These are phyloP conservation scores for Sungouiozyma ichnusensis DNA, from an alignment of 805 yeast species.

Conservation along the genomic window DNA sequence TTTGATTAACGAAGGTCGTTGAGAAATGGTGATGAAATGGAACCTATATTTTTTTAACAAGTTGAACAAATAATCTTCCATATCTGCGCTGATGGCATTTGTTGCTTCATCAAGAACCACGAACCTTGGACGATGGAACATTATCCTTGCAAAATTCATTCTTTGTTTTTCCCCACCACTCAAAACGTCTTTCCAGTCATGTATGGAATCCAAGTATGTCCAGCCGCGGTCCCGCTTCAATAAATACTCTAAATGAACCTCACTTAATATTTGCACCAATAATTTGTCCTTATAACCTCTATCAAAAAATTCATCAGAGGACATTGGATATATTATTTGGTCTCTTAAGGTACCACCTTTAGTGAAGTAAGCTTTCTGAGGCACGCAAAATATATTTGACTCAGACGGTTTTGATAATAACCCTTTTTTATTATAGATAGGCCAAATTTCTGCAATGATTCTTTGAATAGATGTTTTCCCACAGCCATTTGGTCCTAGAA, in stretches of 20 bases:
- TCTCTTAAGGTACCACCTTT: constrained; percentile 74
- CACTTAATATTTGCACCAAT: constrained; percentile 53
- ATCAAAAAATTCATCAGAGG: constrained; percentile 65
- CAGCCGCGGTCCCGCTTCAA: constrained; percentile 52
- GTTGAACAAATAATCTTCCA: constrained; percentile 79
- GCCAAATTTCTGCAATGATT: constrained; percentile 85
- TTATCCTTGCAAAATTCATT: constrained; percentile 74
- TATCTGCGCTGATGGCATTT: constrained; percentile 81
- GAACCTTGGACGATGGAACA: constrained; percentile 71
- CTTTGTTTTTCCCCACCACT: constrained; percentile 97
- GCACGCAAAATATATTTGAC: constrained; percentile 63
- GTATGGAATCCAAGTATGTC: constrained; percentile 33
- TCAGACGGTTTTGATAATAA: constrained; percentile 67
- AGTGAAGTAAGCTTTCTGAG: constrained; percentile 79
- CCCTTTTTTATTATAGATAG: constrained; percentile 61
- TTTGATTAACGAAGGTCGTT: constrained; percentile 72
- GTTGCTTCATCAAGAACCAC: constrained; percentile 90
- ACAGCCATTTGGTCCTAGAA: constrained; percentile 79
- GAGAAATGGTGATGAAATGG: constrained; percentile 73
- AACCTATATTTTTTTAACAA: constrained; percentile 56
- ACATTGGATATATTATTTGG: constrained; percentile 80
- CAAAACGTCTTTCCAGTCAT: constrained; percentile 83
- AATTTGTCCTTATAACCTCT: constrained; percentile 62
- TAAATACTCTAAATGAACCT: constrained; percentile 73
- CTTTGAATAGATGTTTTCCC: constrained; percentile 86